Base-by-base conservation (phyloP, 225 moss, liverwort and hornwort genomes). In the Straminergon stramineum region DNA sequence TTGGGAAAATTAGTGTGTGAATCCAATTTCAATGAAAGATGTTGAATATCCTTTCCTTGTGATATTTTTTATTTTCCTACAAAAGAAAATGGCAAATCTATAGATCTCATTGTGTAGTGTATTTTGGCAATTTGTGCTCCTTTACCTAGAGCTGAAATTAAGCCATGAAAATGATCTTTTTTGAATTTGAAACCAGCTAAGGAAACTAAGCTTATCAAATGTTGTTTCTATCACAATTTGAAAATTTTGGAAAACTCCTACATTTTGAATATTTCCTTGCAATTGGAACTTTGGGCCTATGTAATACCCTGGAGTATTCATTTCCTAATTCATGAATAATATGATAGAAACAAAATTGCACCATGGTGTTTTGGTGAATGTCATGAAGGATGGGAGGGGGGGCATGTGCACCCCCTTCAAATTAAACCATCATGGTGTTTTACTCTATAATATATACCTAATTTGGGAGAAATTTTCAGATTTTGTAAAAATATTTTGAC, bases 41-140 rank as follows among this genome's bases (percentile, higher is more conserved):
- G 4, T 37, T 37, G 7, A 0, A 69, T n/a, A 2, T 13, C 1
- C 0, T 6, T 4, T n/a, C 22, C 3, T 43, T 43, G 9, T 26
- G 0, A 26, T 15, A 26, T 26, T 21, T 43, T 9, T 14, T 0
- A 23, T 7, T 39, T 39, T 70, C 5, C 1, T 39, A 39, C 2
- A 70, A 5, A 39, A 14, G 5, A 69, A 39, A 39, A 39, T 15
- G 14, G 2, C 7, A 70, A 70, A 22, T n/a, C 4, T 13, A 22
- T 69, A 2, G 7, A 21, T 22, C 13, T 7, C 2, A n/a, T n/a
- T 0, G 0, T n/a, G 6, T 14, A 41, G 8, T 7, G 4, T n/a
- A 24, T 71, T 41, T 41, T 15, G 15, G 14, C 26, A 41, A 41
- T 15, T 41, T 43, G 15, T 43, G 0, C 5, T 41, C 7, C 8